A percentile compares a stretch with the other conserved stretches of the same genome.
These are phyloP conservation scores for Vairimorpha necatrix DNA, from an alignment of 371 early-diverging fungal species.

Conservation along the genomic window DNA sequence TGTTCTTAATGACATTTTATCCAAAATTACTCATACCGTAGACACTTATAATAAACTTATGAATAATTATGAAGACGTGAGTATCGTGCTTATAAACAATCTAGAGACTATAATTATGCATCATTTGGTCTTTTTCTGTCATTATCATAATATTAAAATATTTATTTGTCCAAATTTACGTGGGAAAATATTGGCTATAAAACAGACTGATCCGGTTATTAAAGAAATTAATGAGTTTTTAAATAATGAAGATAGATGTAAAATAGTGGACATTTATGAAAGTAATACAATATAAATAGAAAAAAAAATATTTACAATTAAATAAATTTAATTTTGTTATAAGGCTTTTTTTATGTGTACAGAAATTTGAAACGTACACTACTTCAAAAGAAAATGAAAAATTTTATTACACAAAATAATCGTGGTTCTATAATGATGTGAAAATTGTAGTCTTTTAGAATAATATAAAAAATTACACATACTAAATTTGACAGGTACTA, in stretches of 20 bases:
- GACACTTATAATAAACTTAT: conserved; percentile 51
- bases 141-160: conserved; percentile 38
- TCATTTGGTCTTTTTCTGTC: conserved; percentile 25
- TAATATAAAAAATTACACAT: too few relatives aligned
- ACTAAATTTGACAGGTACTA: too few relatives aligned
- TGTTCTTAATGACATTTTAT: neutral
- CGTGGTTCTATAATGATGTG: too few relatives aligned
- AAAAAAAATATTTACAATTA: too few relatives aligned
- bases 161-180: neutral
- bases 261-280: neutral
- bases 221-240: neutral
- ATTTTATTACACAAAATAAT: too few relatives aligned
- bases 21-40: neutral
- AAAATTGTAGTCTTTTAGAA: too few relatives aligned
- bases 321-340: too few relatives aligned
- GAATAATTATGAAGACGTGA: conserved; percentile 31
- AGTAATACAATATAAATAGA: too few relatives aligned
- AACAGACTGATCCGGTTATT: neutral
- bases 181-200: neutral
- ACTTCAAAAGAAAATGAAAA: too few relatives aligned
- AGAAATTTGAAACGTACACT: too few relatives aligned
- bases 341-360: too few relatives aligned
- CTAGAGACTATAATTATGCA: conserved; percentile 18
- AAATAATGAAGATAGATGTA: neutral
- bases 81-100: conserved; percentile 16